Conservation (phyloP, 2,329 filamentous ascomycete genomes). For the Pleochaeta shiraiana region DNA sequence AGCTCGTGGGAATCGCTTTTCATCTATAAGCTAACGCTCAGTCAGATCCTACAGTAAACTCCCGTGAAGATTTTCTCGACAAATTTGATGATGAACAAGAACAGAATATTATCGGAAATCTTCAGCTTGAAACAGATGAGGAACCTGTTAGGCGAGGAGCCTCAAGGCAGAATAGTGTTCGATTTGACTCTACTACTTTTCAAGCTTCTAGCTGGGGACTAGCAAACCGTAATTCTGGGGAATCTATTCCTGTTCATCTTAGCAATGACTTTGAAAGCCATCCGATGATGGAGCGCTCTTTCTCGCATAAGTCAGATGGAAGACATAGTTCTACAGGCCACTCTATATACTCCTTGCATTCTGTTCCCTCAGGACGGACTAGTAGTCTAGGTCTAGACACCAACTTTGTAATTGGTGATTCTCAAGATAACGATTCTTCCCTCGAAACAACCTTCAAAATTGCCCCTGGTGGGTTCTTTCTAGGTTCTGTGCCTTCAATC, state of each 20-base stretch:
- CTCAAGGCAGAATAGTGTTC: conserved; percentile 88
- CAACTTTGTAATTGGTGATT: conserved; percentile 35
- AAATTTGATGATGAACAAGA: conserved; percentile 70
- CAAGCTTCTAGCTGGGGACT: conserved; percentile 75
- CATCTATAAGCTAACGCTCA: background rate
- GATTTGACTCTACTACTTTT: conserved; percentile 89
- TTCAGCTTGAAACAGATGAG: conserved; percentile 60
- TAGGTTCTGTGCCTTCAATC: conserved; percentile 81
- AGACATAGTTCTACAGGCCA: conserved; percentile 85
- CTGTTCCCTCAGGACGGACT: conserved; percentile 49
- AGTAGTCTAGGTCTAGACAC: conserved; percentile 77
- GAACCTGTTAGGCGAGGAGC: conserved; percentile 68
- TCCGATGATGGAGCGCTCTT: conserved; percentile 69
- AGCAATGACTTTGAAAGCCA: conserved; percentile 59
- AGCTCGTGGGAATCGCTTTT: conserved; percentile 18
- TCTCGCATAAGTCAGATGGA: conserved; percentile 92
- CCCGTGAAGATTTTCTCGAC: conserved; percentile 68
- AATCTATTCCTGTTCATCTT: conserved; percentile 57
- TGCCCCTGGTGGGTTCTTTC: conserved; percentile 62
- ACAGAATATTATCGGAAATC: conserved; percentile 54
- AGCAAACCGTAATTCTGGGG: conserved; percentile 58
- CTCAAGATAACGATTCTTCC: conserved; percentile 37
- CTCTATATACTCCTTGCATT: conserved; percentile 48
- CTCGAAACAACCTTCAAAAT: conserved; percentile 46
- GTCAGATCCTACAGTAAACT: conserved; percentile 56